phyloP scores from a whole-genome alignment of 441 rosid species.

The Gossypium davidsonii region DNA sequence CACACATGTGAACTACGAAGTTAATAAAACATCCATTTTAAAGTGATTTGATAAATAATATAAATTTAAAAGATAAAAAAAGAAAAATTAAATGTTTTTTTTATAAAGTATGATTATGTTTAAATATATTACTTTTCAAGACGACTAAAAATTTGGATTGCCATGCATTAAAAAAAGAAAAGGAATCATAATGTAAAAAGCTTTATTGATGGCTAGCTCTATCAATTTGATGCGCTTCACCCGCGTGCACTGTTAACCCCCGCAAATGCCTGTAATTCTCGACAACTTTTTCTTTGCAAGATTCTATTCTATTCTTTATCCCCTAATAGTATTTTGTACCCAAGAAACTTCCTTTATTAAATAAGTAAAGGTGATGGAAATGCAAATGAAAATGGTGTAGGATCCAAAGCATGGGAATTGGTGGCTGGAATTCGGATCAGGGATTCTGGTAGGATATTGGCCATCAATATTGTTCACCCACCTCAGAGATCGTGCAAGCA shows the following conservation, averaged over 20 bases:
- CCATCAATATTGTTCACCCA: slow-evolving; percentile 78
- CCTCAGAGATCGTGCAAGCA: slow-evolving; percentile 74
- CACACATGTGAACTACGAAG: too few relatives aligned
- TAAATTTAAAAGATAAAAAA: too few relatives aligned
- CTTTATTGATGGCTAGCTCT: slow-evolving; percentile 2
- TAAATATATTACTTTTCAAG: too few relatives aligned
- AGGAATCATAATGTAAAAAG: neutral
- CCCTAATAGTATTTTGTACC: neutral
- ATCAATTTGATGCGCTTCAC: neutral
- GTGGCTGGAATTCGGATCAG: slow-evolving; percentile 97
- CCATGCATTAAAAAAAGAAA: neutral
- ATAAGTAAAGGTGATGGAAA: too few relatives aligned
- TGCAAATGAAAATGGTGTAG: slow-evolving; percentile 25
- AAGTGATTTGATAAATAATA: too few relatives aligned
- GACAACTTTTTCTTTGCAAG: slow-evolving; percentile 27
- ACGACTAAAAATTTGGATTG: neutral
- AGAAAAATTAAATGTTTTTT: too few relatives aligned
- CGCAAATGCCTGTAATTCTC: slow-evolving; percentile 3
- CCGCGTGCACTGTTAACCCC: slow-evolving; percentile 16
- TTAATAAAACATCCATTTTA: too few relatives aligned
- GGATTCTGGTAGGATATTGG: slow-evolving; percentile 89
- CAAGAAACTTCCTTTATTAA: neutral
- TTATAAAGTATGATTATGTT: too few relatives aligned
- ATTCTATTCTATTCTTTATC: slow-evolving; percentile 30
- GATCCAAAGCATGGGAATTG: slow-evolving; percentile 99